Percentiles rank a stretch among this genome's conserved stretches.
Conservation (phyloP, 176 grass and related monocot genomes). For the Guadua angustifolia region DNA sequence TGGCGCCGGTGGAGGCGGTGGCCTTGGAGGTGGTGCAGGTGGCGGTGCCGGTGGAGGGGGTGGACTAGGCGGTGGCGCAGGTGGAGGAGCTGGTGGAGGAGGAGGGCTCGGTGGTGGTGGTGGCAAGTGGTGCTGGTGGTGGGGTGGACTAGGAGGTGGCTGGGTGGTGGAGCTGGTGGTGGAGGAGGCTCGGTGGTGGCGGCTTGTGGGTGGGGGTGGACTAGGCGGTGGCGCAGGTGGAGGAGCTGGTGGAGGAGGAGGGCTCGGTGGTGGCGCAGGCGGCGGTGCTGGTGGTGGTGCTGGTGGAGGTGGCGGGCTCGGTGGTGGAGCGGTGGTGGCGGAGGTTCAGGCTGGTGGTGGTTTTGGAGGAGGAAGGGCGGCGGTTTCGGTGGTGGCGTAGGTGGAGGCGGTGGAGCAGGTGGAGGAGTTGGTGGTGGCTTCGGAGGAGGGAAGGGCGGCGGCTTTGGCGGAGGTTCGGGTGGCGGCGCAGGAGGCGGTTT, state of each 20-base stretch:
- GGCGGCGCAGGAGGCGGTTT: background rate
- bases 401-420: background rate
- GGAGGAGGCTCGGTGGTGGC: background rate
- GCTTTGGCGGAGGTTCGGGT: background rate
- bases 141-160: background rate
- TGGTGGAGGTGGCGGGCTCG: background rate
- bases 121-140: background rate
- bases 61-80: accelerated
- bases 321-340: background rate
- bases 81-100: background rate
- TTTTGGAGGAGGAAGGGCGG: background rate
- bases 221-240: background rate
- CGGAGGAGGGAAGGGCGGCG: constrained; percentile 29
- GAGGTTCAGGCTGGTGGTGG: background rate
- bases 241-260: background rate
- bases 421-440: constrained; percentile 22
- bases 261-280: accelerated
- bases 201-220: no score
- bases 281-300: background rate
- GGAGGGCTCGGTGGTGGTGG: background rate
- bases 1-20: background rate
- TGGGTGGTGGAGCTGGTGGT: background rate
- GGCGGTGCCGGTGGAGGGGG: background rate
- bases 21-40: background rate
- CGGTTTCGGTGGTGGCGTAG: background rate